Conservation (phyloP, 495 filamentous ascomycete species). For the Filosporella fistucella region DNA sequence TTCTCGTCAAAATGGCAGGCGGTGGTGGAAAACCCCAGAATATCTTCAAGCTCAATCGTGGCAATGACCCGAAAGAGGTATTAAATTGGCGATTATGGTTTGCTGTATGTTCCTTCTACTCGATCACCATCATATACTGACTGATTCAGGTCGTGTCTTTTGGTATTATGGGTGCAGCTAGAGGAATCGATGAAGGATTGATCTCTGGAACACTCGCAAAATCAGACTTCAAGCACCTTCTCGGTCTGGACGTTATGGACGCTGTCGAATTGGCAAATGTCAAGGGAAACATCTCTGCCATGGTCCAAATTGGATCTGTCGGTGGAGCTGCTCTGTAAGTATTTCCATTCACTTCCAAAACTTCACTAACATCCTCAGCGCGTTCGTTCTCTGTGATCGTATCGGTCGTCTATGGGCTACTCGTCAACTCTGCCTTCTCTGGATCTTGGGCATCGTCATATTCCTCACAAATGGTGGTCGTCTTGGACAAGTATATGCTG, state of each 20-base stretch:
- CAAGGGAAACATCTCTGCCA: slow-evolving; percentile 65
- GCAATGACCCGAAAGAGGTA: slow-evolving; percentile 15
- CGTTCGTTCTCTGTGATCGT: neutral
- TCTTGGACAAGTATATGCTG: slow-evolving; percentile 60
- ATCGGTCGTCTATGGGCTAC: slow-evolving; percentile 59
- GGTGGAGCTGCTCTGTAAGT: slow-evolving; percentile 60
- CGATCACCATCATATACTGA: slow-evolving; percentile 33
- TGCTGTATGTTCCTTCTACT: slow-evolving; percentile 59
- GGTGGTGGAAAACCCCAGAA: slow-evolving; percentile 2
- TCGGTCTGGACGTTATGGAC: slow-evolving; percentile 30
- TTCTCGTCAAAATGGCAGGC: neutral
- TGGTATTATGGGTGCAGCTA: slow-evolving; percentile 46
- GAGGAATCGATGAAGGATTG: slow-evolving; percentile 69
- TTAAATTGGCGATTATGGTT: slow-evolving; percentile 67
- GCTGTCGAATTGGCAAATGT: slow-evolving; percentile 53
- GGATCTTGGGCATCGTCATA: slow-evolving; percentile 64
- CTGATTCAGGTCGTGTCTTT: neutral
- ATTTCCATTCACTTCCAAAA: slow-evolving; percentile 61
- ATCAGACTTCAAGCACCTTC: slow-evolving; percentile 49
- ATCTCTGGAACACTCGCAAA: slow-evolving; percentile 66
- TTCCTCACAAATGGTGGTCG: slow-evolving; percentile 60
- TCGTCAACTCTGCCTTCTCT: slow-evolving; percentile 57
- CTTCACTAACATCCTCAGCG: neutral
- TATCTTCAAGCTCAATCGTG: slow-evolving; percentile 16
- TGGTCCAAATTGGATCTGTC: slow-evolving; percentile 69